Conservation (phyloP, 192 early-diverging fungal species). For the Diversispora eburnea region DNA sequence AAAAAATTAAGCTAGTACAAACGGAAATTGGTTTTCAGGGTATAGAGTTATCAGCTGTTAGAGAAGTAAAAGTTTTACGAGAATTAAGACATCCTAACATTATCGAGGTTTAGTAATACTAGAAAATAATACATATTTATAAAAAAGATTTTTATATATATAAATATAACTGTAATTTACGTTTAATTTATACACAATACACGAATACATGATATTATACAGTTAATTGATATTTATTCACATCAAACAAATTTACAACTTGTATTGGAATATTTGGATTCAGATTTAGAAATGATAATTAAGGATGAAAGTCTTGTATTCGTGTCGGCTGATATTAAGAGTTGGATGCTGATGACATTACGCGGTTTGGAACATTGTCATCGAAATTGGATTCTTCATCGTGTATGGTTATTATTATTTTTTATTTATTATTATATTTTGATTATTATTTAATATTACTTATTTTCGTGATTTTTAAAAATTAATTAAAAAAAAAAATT, state of each 20-base stretch:
- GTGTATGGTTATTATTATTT: conserved; percentile 45
- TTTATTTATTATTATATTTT: background rate
- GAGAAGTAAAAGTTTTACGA: conserved; percentile 90
- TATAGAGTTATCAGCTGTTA: conserved; percentile 91
- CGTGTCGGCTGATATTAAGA: conserved; percentile 88
- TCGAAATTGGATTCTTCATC: conserved; percentile 82
- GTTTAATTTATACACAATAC: background rate
- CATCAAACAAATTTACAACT: conserved; percentile 89
- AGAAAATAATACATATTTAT: too few relatives aligned
- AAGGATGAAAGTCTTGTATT: conserved; percentile 89
- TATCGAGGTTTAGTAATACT: conserved; percentile 59
- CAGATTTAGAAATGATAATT: conserved; percentile 95
- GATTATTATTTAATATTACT: background rate
- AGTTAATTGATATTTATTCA: conserved; percentile 91
- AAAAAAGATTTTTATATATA: too few relatives aligned
- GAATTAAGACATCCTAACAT: conserved; percentile 92
- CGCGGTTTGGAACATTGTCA: conserved; percentile 92
- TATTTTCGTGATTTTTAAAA: background rate
- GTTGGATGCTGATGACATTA: conserved; percentile 97
- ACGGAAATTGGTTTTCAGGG: conserved; percentile 74
- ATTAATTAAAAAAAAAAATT: background rate
- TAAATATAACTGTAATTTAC: too few relatives aligned
- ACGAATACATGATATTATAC: background rate
- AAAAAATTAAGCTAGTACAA: conserved; percentile 93
- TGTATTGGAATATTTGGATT: conserved; percentile 91